Evolutionary conservation across 1,139 yeast species (phyloP).

Genomic region (Magnusiomyces clavatus): DNA sequence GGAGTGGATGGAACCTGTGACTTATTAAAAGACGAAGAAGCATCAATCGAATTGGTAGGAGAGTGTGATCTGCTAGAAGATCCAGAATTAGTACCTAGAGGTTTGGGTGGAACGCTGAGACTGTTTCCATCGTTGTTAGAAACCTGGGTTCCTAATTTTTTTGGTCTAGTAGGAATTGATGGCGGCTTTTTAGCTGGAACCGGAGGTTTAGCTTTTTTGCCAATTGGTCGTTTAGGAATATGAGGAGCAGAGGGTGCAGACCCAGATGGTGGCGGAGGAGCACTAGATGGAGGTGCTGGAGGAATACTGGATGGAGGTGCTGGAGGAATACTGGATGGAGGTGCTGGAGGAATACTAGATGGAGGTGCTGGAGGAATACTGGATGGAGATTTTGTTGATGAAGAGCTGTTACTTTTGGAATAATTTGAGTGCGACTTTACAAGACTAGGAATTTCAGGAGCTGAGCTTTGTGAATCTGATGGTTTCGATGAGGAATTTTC

Average conservation of each 20-base stretch:
- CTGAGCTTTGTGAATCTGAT: neutral
- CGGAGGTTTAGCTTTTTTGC: slow-evolving; percentile 12
- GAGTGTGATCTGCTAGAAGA: neutral
- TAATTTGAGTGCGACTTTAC: neutral
- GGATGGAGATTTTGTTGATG: neutral
- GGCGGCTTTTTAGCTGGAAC: slow-evolving; percentile 20
- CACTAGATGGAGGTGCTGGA: neutral
- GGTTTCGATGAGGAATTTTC: slow-evolving; percentile 8
- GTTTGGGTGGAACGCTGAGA: neutral
- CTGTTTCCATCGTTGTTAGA: too few species aligned
- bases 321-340: neutral
- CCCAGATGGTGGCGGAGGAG: neutral
- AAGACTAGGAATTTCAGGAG: neutral
- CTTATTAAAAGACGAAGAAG: neutral
- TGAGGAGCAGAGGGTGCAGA: slow-evolving; percentile 3
- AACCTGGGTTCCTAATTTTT: neutral
- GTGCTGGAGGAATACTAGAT: neutral
- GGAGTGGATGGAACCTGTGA: neutral
- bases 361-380: slow-evolving; percentile 1
- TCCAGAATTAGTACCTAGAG: neutral
- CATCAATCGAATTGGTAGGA: neutral
- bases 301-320: neutral
- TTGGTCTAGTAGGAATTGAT: slow-evolving; percentile 6
- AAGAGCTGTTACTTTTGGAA: too few species aligned
- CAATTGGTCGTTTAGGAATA: slow-evolving; percentile 28